A percentile compares a stretch with the other conserved stretches of the same genome.
phyloP scores from a whole-genome alignment of 345 rosid genomes.

The Geranium rotundifolium region DNA sequence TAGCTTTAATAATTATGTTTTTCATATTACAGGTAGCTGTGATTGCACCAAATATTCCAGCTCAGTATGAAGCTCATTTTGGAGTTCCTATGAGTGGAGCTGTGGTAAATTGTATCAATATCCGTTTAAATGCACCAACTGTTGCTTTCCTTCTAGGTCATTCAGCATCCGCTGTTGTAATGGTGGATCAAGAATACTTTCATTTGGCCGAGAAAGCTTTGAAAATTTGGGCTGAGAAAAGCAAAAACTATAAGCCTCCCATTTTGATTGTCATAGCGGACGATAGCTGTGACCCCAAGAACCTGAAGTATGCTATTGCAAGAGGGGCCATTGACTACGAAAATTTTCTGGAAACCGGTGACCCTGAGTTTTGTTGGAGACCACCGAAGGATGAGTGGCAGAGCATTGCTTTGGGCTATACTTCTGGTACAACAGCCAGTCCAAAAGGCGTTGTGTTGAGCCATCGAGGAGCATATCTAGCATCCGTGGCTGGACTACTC shows the following conservation, averaged over 20 bases:
- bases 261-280: conserved; percentile 69
- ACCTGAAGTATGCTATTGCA: conserved; percentile 38
- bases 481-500: conserved; percentile 53
- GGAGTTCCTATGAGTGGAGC: conserved; percentile 95
- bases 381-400: conserved; percentile 96
- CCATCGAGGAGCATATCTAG: conserved; percentile 84
- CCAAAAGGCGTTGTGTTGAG: conserved; percentile 83
- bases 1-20: too few relatives aligned
- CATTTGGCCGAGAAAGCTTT: conserved; percentile 64
- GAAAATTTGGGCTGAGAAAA: conserved; percentile 41
- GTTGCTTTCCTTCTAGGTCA: conserved; percentile 76
- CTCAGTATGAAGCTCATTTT: conserved; percentile 77
- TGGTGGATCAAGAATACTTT: conserved; percentile 86
- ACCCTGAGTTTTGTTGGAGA: conserved; percentile 62
- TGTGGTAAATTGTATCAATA: conserved; percentile 61
- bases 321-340: conserved; percentile 85
- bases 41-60: conserved; percentile 83
- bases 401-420: conserved; percentile 84
- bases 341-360: conserved; percentile 60
- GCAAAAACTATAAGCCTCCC: conserved; percentile 40
- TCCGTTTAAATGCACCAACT: conserved; percentile 64
- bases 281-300: conserved; percentile 47
- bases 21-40: conserved; percentile 47
- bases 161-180: conserved; percentile 47
- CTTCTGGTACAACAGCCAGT: conserved; percentile 92